Evolutionary conservation across 1,139 yeast species (phyloP), one percentile per base, ranked within the genome.

Genomic region (Casaregolazyma suthepensis): DNA sequence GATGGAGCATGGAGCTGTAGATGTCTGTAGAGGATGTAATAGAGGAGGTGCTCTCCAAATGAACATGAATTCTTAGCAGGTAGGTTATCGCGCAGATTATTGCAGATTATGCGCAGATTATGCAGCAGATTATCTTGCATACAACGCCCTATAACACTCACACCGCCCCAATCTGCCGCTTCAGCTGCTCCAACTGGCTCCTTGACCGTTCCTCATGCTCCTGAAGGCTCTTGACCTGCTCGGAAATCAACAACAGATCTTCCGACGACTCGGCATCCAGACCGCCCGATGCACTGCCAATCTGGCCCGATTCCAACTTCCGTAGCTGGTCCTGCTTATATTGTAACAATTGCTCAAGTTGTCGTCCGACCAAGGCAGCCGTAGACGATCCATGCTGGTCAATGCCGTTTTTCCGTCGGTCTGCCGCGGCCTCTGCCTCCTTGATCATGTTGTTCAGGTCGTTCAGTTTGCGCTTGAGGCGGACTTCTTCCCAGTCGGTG

Each of bases 401-500:
- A 64, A 73, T 48, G 23, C 75, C 77, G 59, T 79, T 68, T 53
- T 72, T 72, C 47, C 76, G 66, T 12, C 68, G 65, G 26, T 69
- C 70, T n/a, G 79, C 74, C 44, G 79, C 79, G 19, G 71, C 68
- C 63, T 84, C 84, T 1, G 87, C 84, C 57, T 78, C 77, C 4
- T 73, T 72, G 55, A 89, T 77, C 58, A 83, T 77, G 6, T 74
- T 72, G 60, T 89, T 96, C 54, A 89, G 71, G 60, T 88, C 88
- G 5, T 82, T 78, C 57, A 91, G 75, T 66, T 89, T 93, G 61
- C 94, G 80, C 71, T 84, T 83, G 60, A 90, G 77, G 60, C 95
- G 77, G 35, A 87, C 95, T 63, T 85, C 89, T 69, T 90, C 97
- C 96, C 97, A 78, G 59, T 75, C 93, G 7, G 87, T 82, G 44